Base-by-base conservation (phyloP, 2,329 filamentous ascomycete genomes). In the Thelonectria blattea region DNA sequence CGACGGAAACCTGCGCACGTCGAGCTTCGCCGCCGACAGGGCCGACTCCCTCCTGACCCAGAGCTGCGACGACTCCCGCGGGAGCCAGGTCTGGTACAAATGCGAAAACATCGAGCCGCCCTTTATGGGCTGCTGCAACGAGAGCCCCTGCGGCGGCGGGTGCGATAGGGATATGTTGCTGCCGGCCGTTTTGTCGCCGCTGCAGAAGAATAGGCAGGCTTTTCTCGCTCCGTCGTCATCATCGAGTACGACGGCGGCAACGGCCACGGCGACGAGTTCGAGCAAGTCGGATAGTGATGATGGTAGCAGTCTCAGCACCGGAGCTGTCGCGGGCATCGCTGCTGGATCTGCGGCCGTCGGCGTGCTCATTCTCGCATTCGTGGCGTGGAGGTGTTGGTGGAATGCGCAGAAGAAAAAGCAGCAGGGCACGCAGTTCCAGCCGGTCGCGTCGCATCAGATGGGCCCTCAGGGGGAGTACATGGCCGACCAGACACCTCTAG, bases 91-190 rank as follows among this genome's bases (percentile, higher is more conserved):
- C 5, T 78, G 75, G 73, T 79, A 72, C 43, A 73, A 72, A 0
- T 79, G 77, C 63, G 47, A 60, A 11, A 39, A 39, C 6, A 68
- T 64, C 34, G 59, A 50, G 5, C 71, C 72, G 39, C 72, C 76
- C 0, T 79, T 77, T 51, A 47, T 78, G 22, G 76, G 77, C 10
- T 79, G 77, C 64, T 79, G 76, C 48, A 9, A 43, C 34, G 34
- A 14, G 34, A 37, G 34, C 15, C 34, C 34, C 15, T 37, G 34
- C 34, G 34, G 34, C 34, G 12, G 15, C 12, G 34, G 34, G 3
- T 37, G 34, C 34, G 12, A 14, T 5, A 2, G 34, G 11, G 15
- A 15, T 12, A 37, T 12, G 34, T 12, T 37, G 11, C 15, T 37
- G 5, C 34, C 34, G 11, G 34, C 34, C 3, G 34, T 37, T 3